Evolutionary conservation across 2,329 filamentous ascomycete species (phyloP), one percentile per base, ranked within the genome.

Genomic region (Cladophialophora exuberans): DNA sequence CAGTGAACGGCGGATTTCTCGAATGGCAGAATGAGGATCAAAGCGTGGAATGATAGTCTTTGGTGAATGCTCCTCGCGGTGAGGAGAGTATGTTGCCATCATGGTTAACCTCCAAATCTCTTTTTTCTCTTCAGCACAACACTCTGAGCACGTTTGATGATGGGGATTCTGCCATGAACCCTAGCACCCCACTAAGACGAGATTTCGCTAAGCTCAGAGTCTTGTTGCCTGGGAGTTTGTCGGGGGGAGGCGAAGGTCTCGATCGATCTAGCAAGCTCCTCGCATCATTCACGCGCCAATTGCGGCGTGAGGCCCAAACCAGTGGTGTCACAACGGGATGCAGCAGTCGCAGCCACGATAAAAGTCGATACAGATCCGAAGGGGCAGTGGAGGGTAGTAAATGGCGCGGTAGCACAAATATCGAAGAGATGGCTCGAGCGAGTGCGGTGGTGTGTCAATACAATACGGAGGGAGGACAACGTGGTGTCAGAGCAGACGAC

Each of bases 1-100:
- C 61, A 97, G 80, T 22, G 93, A 96, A 64, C 90, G 88, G 62
- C 92, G 83, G 55, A 97, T 79, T 66, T 90, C 89, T 68, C 90
- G 84, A 61, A 96, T 88, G 56, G 89, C 87, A 46, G 89, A 85
- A 59, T 88, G 87, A 62, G 90, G 85, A 76, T 96, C 89, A 66
- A 93, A 87, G 73, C 89, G 87, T 70, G 90, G 89, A 59, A 85
- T 89, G 58, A 85, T 84, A 66, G 89, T 86, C 43, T 89, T 93
- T 55, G 93, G 92, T 59, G 92, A 96, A 62, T 90, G 88, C 44
- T 73, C 72, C 69, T 77, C 74, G 57, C 73, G 74, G 65, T 78
- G 75, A 57, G 75, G 74, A 63, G 75, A 77, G 60, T 76, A 76
- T 47, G 74, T 76, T 59, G 73, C 72, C 61, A 77, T 74, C 75